A percentile compares a stretch with the other conserved stretches of the same genome.
Evolutionary conservation across 305 asterid genomes (phyloP).

Genomic region (Stenogyne calaminthoides): DNA sequence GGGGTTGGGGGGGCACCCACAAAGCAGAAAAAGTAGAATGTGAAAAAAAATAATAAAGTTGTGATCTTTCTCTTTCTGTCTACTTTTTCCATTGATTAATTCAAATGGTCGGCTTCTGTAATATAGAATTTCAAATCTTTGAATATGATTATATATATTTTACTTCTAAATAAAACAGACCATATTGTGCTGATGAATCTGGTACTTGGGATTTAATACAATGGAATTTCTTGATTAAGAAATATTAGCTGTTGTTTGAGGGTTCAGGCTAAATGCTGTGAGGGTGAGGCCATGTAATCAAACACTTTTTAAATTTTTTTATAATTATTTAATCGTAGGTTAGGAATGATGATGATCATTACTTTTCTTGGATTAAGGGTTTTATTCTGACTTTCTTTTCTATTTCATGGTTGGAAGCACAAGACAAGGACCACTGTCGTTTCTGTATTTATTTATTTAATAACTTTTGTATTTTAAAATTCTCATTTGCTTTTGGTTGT

Average conservation of each 20-base stretch:
- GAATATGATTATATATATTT: slow-evolving; percentile 1
- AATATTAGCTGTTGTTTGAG: slow-evolving; percentile 30
- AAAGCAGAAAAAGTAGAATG: slow-evolving; percentile 38
- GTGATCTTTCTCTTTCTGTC: slow-evolving; percentile 40
- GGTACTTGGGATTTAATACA: slow-evolving; percentile 6
- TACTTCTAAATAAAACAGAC: neutral
- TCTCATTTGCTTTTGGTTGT: neutral
- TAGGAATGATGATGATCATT: slow-evolving; percentile 50
- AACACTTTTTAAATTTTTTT: neutral
- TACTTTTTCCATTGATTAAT: slow-evolving; percentile 29
- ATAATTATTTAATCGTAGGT: slow-evolving; percentile 29
- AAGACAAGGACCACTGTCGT: slow-evolving; percentile 41
- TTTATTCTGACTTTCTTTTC: slow-evolving; percentile 34
- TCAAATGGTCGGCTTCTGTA: slow-evolving; percentile 31
- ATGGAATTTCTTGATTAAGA: slow-evolving; percentile 23
- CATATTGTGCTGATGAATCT: slow-evolving; percentile 26
- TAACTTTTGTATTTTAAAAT: slow-evolving; percentile 8
- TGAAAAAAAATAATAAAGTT: slow-evolving; percentile 40
- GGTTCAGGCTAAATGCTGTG: slow-evolving; percentile 29
- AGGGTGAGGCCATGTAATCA: slow-evolving; percentile 26
- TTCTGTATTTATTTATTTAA: slow-evolving; percentile 16
- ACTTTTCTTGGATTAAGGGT: slow-evolving; percentile 38
- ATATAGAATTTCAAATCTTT: slow-evolving; percentile 20
- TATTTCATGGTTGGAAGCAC: slow-evolving; percentile 38
- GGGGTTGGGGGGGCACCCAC: slow-evolving; percentile 22